Percentiles rank a stretch among this genome's conserved stretches.
Evolutionary conservation across 352 stramenopile species (phyloP).

Genomic region (Phytopythium montanum): DNA sequence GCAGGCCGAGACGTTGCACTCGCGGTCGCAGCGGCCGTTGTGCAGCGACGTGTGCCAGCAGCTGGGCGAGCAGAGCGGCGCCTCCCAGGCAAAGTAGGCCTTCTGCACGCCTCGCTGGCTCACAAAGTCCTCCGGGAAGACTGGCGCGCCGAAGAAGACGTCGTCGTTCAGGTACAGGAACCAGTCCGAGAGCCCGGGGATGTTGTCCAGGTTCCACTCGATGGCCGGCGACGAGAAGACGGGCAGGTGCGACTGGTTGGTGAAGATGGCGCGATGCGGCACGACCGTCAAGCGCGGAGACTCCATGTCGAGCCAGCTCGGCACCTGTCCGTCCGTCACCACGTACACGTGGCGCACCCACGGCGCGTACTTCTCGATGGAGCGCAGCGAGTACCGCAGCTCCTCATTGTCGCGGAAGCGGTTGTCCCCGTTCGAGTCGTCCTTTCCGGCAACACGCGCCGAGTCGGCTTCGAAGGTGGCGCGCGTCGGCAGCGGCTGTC

Average conservation of each 20-base stretch:
- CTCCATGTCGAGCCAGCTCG: constrained; percentile 90
- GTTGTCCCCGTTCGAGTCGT: constrained; percentile 83
- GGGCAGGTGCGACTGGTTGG: constrained; percentile 84
- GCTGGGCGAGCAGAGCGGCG: constrained; percentile 82
- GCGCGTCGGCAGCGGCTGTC: constrained; percentile 60
- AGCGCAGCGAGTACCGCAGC: constrained; percentile 90
- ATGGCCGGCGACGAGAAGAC: constrained; percentile 94
- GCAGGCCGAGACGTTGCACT: constrained; percentile 88
- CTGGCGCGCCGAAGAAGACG: constrained; percentile 89
- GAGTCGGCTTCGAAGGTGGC: constrained; percentile 29
- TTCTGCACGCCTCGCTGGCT: constrained; percentile 85
- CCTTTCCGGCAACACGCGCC: constrained; percentile 48
- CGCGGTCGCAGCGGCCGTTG: constrained; percentile 86
- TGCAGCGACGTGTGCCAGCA: constrained; percentile 72
- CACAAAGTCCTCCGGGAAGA: constrained; percentile 92
- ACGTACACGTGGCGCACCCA: constrained; percentile 94
- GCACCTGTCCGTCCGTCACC: constrained; percentile 94
- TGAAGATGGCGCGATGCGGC: constrained; percentile 90
- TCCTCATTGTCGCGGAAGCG: constrained; percentile 95
- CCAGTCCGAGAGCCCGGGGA: constrained; percentile 87
- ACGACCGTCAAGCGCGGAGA: constrained; percentile 81
- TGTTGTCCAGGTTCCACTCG: constrained; percentile 92
- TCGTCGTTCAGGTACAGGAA: constrained; percentile 98
- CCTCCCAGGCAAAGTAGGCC: constrained; percentile 92
- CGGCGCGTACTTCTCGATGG: constrained; percentile 93